Conservation (phyloP, 2,329 filamentous ascomycete species). For the Alternaria sp. region DNA sequence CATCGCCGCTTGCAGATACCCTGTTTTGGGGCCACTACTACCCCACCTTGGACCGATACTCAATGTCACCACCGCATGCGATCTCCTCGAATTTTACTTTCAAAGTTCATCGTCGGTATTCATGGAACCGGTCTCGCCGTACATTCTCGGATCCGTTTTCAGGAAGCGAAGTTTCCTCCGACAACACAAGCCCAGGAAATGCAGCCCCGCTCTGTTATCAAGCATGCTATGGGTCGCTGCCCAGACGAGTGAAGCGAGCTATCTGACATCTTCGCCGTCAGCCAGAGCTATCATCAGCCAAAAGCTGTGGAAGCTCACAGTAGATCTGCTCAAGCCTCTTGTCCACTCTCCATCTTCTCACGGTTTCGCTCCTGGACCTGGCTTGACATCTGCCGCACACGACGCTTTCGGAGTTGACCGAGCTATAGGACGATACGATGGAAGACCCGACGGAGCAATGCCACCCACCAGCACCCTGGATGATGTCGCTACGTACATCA, state of each 20-base stretch:
- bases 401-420: slow-evolving; percentile 77
- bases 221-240: slow-evolving; percentile 97
- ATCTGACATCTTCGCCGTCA: slow-evolving; percentile 80
- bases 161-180: slow-evolving; percentile 87
- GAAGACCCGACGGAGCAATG: slow-evolving; percentile 55
- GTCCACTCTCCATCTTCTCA: slow-evolving; percentile 74
- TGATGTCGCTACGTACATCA: slow-evolving; percentile 89
- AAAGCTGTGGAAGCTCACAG: slow-evolving; percentile 83
- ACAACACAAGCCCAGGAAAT: slow-evolving; percentile 77
- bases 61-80: slow-evolving; percentile 80
- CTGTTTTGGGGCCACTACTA: slow-evolving; percentile 81
- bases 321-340: slow-evolving; percentile 83
- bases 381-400: slow-evolving; percentile 76
- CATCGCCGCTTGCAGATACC: slow-evolving; percentile 65
- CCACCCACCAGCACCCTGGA: slow-evolving; percentile 72
- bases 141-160: slow-evolving; percentile 87
- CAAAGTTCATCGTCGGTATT: slow-evolving; percentile 85
- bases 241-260: slow-evolving; percentile 87
- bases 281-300: slow-evolving; percentile 85
- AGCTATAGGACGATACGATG: slow-evolving; percentile 60
- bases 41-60: slow-evolving; percentile 82
- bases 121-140: slow-evolving; percentile 87
- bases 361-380: slow-evolving; percentile 58
- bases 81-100: slow-evolving; percentile 89
- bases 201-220: slow-evolving; percentile 82